Base-by-base conservation (phyloP, 1,284 basidiomycete genomes). In the Pterulicium gracile region DNA sequence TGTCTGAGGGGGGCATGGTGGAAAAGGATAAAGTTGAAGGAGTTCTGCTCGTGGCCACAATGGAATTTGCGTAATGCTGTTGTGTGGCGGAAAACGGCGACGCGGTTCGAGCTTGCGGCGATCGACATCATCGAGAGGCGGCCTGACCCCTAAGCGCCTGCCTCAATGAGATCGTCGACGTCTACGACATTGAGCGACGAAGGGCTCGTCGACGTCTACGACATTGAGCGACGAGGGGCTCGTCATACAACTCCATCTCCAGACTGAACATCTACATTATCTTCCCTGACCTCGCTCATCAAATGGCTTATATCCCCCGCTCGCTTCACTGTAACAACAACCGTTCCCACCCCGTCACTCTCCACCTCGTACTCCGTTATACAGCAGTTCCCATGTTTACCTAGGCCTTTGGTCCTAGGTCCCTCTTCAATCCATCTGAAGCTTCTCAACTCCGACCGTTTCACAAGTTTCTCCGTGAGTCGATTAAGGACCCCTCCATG, bases 281-380 rank as follows among this genome's bases (percentile, higher is more conserved):
- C 61, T 49, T 70, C 59, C 43, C 73, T 62, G 4, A 63, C 46
- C 35, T 56, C 48, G 27, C 51, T 54, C 45, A 55, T 51, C 43
- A 87, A 58, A 61, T 88, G 84, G 18, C 66, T 61, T 18, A 70
- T 63, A 54, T 77, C 73, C 36, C 72, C 77, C 53, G 69, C 84
- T 52, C 68, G 65, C 32, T 72, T 58, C 42, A 87, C 51, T 23
- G 56, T 59, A n/a, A 72, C 75, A n/a, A 72, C 75, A 52, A 56
- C 20, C 66, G 61, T 24, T 59, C 55, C 47, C n/a, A 4, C 36
- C 15, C 36, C 36, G 5, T 60, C 58, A 23, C n/a, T 43, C 1
- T 64, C 60, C 18, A 78, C 51, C 24, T 82, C 79, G 23, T 87
- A 60, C 10, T 77, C 62, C 14, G 78, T 73, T 42, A 88, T 66